Evolutionary conservation across 305 asterid genomes (phyloP).

Genomic region (Andrographis paniculata): DNA sequence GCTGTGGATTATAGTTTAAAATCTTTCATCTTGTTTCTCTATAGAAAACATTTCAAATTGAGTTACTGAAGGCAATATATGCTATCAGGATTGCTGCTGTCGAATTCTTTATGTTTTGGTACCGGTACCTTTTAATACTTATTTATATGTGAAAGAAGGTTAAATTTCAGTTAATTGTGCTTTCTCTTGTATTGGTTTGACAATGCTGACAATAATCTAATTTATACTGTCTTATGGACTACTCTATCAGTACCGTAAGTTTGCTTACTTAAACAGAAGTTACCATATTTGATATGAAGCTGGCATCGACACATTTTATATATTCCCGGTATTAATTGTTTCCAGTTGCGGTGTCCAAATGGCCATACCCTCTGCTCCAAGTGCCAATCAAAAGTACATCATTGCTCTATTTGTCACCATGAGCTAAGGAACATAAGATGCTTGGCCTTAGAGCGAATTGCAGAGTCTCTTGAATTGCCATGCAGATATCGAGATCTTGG

Average conservation of each 20-base stretch:
- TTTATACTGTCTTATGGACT: too few species aligned
- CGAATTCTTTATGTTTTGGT: too few species aligned
- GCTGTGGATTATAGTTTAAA: background rate
- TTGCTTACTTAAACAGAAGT: too few species aligned
- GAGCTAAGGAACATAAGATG: conserved; percentile 85
- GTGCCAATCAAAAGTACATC: conserved; percentile 55
- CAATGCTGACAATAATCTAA: too few species aligned
- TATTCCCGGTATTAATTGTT: conserved; percentile 3
- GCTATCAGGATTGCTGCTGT: too few species aligned
- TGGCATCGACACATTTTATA: background rate
- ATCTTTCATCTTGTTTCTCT: conserved; percentile 1
- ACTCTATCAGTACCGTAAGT: too few species aligned
- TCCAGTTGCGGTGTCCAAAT: conserved; percentile 61
- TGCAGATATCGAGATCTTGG: conserved; percentile 59
- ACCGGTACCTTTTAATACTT: too few species aligned
- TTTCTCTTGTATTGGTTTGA: too few species aligned
- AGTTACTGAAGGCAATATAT: background rate
- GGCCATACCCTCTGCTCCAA: conserved; percentile 80
- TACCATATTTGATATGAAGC: background rate
- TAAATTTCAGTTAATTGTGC: too few species aligned
- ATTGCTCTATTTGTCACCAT: conserved; percentile 72
- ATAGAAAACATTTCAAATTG: background rate
- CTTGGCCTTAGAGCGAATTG: conserved; percentile 76
- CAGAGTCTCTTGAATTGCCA: conserved; percentile 72
- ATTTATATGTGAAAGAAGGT: too few species aligned